Evolutionary conservation across 345 rosid species (phyloP).

Genomic region (Melaleuca quinquenervia): DNA sequence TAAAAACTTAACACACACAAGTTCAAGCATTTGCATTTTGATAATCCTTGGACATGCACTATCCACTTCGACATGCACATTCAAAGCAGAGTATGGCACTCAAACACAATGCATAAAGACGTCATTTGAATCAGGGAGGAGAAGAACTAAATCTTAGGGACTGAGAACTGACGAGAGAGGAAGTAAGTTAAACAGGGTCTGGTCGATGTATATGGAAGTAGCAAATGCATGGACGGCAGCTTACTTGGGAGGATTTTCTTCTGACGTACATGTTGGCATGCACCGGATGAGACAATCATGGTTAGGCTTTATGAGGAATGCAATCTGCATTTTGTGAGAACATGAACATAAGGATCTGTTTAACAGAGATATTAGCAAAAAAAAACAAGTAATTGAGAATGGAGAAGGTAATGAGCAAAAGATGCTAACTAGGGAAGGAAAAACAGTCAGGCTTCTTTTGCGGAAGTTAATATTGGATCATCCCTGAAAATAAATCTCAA

Average conservation of each 20-base stretch:
- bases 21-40: background rate
- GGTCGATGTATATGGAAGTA: no score
- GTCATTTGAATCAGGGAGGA: no score
- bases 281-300: background rate
- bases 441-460: background rate
- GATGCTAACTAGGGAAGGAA: background rate
- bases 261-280: background rate
- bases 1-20: background rate
- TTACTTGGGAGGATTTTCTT: background rate
- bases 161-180: no score
- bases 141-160: no score
- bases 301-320: background rate
- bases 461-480: background rate
- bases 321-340: background rate
- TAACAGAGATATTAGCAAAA: background rate
- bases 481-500: background rate
- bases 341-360: background rate
- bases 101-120: no score
- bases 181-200: no score
- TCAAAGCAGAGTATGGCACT: no score
- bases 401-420: background rate
- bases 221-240: background rate
- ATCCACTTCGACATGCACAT: background rate
- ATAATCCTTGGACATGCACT: background rate
- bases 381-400: background rate